Evolutionary conservation across 2,329 filamentous ascomycete species (phyloP).

Genomic region (Thielaviopsis euricoi): DNA sequence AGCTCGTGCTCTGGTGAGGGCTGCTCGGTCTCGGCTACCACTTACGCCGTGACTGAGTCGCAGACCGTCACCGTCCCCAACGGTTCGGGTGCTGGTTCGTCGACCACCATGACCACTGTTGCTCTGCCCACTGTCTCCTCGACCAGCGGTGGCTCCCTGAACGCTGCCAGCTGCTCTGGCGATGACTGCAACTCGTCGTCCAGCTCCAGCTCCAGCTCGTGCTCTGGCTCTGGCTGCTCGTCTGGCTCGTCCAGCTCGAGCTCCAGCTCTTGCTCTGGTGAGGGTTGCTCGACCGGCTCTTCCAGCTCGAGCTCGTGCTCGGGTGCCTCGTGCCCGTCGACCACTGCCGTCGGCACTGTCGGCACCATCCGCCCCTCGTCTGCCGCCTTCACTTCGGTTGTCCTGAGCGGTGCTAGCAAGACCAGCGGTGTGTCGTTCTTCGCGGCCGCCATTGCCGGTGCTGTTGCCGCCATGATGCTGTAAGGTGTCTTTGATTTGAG

Average conservation of each 20-base stretch:
- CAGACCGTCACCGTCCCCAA: conserved; percentile 11
- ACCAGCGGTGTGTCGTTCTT: background rate
- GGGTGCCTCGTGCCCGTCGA: background rate
- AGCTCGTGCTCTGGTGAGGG: background rate
- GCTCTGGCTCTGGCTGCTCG: background rate
- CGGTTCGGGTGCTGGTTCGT: background rate
- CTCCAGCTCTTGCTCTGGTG: background rate
- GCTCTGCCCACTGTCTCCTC: conserved; percentile 13
- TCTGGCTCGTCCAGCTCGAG: background rate
- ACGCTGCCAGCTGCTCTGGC: too few species aligned
- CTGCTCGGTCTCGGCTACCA: background rate
- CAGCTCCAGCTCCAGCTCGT: background rate
- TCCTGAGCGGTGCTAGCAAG: background rate
- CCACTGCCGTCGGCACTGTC: background rate
- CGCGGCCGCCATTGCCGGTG: background rate
- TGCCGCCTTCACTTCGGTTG: background rate
- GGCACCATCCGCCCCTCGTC: background rate
- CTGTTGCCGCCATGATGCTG: background rate
- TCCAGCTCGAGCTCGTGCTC: background rate
- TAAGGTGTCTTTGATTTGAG: background rate
- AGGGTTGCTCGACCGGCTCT: background rate
- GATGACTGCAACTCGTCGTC: too few species aligned
- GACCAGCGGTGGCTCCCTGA: conserved; percentile 7
- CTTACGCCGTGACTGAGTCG: conserved; percentile 14
- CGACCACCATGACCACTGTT: conserved; percentile 11